Base-by-base conservation (phyloP, 495 filamentous ascomycete species). In the Penicillium pulvis region DNA sequence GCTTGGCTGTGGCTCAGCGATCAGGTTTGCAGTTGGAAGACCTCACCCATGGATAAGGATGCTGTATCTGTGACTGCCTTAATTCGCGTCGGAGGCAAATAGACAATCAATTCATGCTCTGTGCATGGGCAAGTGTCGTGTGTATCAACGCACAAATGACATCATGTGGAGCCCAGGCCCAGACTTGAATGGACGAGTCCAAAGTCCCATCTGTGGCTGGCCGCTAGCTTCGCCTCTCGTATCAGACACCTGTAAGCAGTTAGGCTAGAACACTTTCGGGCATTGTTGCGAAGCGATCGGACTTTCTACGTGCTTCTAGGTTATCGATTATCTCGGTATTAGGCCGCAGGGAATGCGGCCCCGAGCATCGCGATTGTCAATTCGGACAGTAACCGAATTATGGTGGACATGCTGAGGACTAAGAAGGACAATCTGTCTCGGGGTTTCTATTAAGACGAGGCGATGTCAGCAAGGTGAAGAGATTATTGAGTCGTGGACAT, bases 81-180 rank as follows among this genome's bases (percentile, higher is more conserved):
- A 12, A 10, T 8, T 36, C 33, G 7, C 10, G 33, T 6, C 33
- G 9, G 33, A 10, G 33, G 33, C 33, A 14, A 36, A 36, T 36
- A 10, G 1, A 10, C 33, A 11, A 36, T 28, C 28, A 28, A 28
- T 28, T 3, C 28, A 28, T 28, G 33, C 14, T 6, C 33, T n/a
- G 33, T 20, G 51, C 8, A 47, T 19, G 49, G 39, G 26, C 8
- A 17, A 17, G 16, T 41, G 4, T 31, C 3, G 0, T 30, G 17
- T 7, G 28, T 39, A 26, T 19, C n/a, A 17, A 48, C 43, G 20
- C 20, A 20, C 16, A 35, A 26, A 57, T 57, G 55, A 57, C 55
- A 51, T 57, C 55, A 57, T 57, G 47, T 57, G 47, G 47, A 50
- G 26, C 36, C 7, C 55, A 31, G 47, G 50, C 3, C 33, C 17